These are phyloP conservation scores for Heliamphora pulchella DNA, from an alignment of 179 eudicot genomes.

Conservation along the genomic window DNA sequence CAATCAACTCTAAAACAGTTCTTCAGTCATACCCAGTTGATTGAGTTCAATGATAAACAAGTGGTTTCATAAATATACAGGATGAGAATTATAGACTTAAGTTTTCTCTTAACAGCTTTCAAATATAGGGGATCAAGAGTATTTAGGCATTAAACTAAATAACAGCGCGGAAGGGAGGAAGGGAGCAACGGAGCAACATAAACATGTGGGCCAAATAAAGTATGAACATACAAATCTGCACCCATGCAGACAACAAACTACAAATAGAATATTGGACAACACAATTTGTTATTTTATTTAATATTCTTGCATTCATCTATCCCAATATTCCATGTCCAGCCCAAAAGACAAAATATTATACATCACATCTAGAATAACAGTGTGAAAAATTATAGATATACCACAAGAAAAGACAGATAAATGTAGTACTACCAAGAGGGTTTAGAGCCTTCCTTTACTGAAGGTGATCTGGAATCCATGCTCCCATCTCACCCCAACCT, in stretches of 20 bases:
- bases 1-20: neutral
- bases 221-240: neutral
- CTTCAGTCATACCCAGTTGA: neutral
- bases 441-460: conserved; percentile 63
- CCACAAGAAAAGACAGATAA: neutral
- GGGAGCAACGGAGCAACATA: no score
- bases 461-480: conserved; percentile 60
- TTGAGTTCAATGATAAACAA: neutral
- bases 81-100: neutral
- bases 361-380: neutral
- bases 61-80: no score
- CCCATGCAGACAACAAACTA: neutral
- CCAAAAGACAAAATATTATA: conserved; percentile 8
- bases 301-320: neutral
- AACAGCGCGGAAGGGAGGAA: neutral
- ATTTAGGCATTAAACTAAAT: neutral
- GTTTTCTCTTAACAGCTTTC: neutral
- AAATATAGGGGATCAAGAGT: neutral
- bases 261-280: neutral
- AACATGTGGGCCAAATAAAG: no score
- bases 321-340: neutral
- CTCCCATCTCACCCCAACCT: conserved; percentile 60
- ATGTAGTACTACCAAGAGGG: conserved; percentile 56
- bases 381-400: neutral
- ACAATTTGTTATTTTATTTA: neutral